Conservation (phyloP, 2,329 filamentous ascomycete species). For the Sclerotinia spermophila region DNA sequence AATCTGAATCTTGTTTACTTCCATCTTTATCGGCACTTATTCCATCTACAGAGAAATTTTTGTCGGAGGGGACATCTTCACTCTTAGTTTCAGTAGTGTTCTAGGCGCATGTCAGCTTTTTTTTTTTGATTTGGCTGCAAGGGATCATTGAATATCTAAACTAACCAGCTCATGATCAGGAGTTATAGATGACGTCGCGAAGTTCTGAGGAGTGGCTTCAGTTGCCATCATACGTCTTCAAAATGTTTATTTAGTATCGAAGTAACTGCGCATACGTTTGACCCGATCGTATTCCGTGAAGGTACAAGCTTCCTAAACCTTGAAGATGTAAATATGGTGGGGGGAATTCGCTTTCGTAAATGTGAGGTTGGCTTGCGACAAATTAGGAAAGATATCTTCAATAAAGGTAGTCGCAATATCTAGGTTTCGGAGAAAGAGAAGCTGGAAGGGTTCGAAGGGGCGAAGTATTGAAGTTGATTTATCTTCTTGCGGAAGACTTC, state of each 20-base stretch:
- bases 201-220: conserved; percentile 53
- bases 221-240: conserved; percentile 62
- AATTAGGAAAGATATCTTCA: background rate
- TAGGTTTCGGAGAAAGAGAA: background rate
- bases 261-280: conserved; percentile 35
- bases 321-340: background rate
- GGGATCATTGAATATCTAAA: conserved; percentile 2
- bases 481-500: conserved; percentile 1
- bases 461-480: conserved; percentile 4
- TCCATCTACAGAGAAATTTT: conserved; percentile 45
- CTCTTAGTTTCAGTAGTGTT: conserved; percentile 47
- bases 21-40: conserved; percentile 45
- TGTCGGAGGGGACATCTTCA: conserved; percentile 45
- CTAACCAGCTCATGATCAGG: conserved; percentile 37
- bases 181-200: conserved; percentile 35
- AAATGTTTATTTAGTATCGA: conserved; percentile 33
- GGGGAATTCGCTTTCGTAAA: conserved; percentile 10
- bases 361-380: conserved; percentile 5
- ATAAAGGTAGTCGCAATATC: background rate
- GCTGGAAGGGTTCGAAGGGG: background rate
- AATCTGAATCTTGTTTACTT: conserved; percentile 51
- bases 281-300: conserved; percentile 8
- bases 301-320: conserved; percentile 23
- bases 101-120: conserved; percentile 32
- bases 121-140: background rate